These are phyloP conservation scores for Mucor lusitanicus DNA, from an alignment of 371 early-diverging fungal genomes.

Conservation along the genomic window DNA sequence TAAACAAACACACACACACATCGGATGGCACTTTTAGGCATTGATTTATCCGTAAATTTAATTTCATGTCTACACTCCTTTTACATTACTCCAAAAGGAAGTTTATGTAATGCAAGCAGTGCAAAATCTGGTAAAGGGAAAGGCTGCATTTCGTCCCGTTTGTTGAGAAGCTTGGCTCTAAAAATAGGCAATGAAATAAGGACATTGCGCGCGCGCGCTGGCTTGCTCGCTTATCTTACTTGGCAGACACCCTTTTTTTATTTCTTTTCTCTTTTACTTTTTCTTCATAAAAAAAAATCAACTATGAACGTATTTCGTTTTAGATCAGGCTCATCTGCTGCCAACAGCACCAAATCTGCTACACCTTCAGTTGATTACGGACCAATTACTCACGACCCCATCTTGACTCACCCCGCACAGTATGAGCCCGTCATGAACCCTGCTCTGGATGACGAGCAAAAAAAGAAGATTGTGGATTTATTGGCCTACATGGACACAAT, in stretches of 20 bases:
- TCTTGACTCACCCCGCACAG: slow-evolving; percentile 17
- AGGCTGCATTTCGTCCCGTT: not conserved
- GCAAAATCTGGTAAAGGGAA: not conserved
- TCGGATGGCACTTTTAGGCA: too few relatives aligned
- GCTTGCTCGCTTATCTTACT: not conserved
- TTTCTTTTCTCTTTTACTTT: slow-evolving; percentile 1
- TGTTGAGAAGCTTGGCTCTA: not conserved
- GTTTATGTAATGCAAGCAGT: not conserved
- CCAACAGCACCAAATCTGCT: slow-evolving; percentile 8
- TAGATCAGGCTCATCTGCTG: slow-evolving; percentile 7
- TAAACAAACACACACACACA: too few relatives aligned
- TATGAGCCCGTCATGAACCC: slow-evolving; percentile 24
- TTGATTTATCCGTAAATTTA: not conserved
- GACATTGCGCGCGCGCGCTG: not conserved
- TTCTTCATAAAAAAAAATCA: too few relatives aligned
- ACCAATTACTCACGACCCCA: slow-evolving; percentile 23
- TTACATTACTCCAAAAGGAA: not conserved
- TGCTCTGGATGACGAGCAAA: slow-evolving; percentile 48
- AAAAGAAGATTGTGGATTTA: slow-evolving; percentile 39
- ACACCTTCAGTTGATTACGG: slow-evolving; percentile 11
- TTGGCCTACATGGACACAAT: slow-evolving; percentile 50
- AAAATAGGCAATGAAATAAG: not conserved
- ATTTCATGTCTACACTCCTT: not conserved
- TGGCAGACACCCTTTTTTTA: not conserved
- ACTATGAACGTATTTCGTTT: slow-evolving; percentile 14